Conservation (phyloP, 345 rosid genomes). For the Heritiera littoralis region DNA sequence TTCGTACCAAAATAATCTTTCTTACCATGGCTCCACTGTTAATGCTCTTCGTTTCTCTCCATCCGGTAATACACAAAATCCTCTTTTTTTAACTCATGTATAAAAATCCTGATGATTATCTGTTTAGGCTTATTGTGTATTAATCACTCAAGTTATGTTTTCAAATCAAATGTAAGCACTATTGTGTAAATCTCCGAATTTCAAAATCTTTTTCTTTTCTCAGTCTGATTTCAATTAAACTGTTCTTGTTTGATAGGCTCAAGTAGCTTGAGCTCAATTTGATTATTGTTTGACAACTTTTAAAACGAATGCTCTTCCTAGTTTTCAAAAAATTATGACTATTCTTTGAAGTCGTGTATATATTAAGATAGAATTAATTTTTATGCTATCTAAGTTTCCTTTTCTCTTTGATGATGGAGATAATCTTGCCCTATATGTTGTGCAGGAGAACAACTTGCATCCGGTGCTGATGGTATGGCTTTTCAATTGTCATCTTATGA, state of each 20-base stretch:
- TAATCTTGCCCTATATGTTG: not conserved
- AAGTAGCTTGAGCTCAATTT: not conserved
- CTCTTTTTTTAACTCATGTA: not conserved
- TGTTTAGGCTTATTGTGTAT: not conserved
- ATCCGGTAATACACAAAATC: constrained; percentile 48
- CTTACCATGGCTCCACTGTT: constrained; percentile 78
- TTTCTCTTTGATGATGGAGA: constrained; percentile 5
- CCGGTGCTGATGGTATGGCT: constrained; percentile 92
- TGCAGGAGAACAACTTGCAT: constrained; percentile 92
- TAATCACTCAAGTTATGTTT: not conserved
- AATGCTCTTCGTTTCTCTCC: constrained; percentile 83
- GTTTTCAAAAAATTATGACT: not conserved
- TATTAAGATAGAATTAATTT: not conserved
- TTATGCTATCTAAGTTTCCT: not conserved
- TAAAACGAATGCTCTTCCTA: not conserved
- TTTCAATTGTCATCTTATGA: not conserved
- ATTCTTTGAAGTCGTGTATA: not conserved
- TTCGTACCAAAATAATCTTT: constrained; percentile 71
- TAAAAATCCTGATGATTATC: not conserved
- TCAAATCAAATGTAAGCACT: not conserved
- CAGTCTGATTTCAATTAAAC: not conserved
- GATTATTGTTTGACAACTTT: not conserved
- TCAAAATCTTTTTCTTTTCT: not conserved
- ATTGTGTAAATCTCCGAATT: not conserved
- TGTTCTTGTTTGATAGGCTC: not conserved